Evolutionary conservation across 2,329 filamentous ascomycete genomes (phyloP), one percentile per base, ranked within the genome.

Genomic region (Monilinia polystroma): DNA sequence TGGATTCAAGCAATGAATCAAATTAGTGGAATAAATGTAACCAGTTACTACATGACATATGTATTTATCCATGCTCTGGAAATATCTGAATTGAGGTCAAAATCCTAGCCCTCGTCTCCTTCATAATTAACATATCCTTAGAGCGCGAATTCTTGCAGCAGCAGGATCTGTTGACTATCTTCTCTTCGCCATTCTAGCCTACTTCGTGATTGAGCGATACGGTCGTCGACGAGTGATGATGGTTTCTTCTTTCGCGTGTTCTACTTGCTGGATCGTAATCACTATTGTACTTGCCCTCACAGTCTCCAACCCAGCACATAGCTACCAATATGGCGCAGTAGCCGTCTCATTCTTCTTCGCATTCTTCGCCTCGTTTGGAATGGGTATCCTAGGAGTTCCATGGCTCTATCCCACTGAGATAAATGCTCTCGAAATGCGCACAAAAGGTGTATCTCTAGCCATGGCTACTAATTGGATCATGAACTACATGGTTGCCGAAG

Each of bases 181-280:
- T 41, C 79, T 81, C 12, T 79, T 79, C 3, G 74, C 77, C 0
- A 64, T 78, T 8, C 66, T 79, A 20, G 78, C 78, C 47, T 55
- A 63, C 51, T 63, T 55, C 18, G 60, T 63, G 0, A 63, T 63
- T n/a, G 81, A 83, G 76, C 83, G 84, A 1, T 84, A 88, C 4
- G 88, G 88, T 14, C 87, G 90, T 41, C 83, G 90, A n/a, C 84
- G 85, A 73, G 83, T 92, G 68, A 91, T 93, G 88, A 55, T 63
- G 49, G n/a, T 52, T 5, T 63, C 60, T 3, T 69, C 72, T 45
- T 75, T 77, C 8, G 83, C 80, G 12, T 83, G 81, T 67, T 81
- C 78, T 1, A 77, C 80, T 16, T 85, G 80, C 45, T 80, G 80
- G 78, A 72, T 80, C 59, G 73, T 80, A 69, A 77, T 80, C 35